A percentile compares a stretch with the other conserved stretches of the same genome.
These are phyloP conservation scores for Tetrastigma voinierianum DNA, from an alignment of 164 flowering plant species.

Conservation along the genomic window DNA sequence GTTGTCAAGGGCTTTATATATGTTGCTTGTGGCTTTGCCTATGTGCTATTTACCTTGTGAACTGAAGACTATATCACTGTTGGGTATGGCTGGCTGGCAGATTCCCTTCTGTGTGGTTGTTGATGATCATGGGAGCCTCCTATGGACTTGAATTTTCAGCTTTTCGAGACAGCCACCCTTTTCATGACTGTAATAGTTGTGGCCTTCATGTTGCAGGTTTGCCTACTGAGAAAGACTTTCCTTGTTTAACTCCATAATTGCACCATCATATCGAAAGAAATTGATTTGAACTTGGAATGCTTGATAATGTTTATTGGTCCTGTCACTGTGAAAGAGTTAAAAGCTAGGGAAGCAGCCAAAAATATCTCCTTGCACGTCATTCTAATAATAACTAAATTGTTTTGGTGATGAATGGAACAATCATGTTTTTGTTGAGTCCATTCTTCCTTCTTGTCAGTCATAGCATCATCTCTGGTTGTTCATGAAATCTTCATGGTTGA, in stretches of 20 bases:
- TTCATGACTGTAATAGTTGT: constrained; percentile 52
- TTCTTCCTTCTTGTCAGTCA: background rate
- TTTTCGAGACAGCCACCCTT: constrained; percentile 59
- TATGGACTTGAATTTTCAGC: constrained; percentile 60
- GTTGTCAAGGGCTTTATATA: too few species aligned
- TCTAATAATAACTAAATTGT: too few species aligned
- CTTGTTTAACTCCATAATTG: background rate
- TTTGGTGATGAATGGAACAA: too few species aligned
- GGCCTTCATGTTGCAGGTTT: constrained; percentile 54
- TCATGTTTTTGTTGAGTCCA: background rate
- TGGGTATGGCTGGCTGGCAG: constrained; percentile 26
- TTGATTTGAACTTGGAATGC: too few species aligned
- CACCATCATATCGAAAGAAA: background rate
- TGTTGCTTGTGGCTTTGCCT: too few species aligned
- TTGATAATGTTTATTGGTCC: too few species aligned
- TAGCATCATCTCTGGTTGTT: too few species aligned
- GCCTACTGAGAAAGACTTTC: background rate
- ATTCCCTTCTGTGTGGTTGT: constrained; percentile 49
- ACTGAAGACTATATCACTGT: background rate
- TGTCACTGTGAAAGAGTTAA: too few species aligned
- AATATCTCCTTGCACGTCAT: too few species aligned
- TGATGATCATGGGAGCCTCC: constrained; percentile 53
- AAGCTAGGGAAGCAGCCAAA: too few species aligned
- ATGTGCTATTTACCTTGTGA: background rate
- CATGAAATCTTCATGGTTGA: background rate